Base-by-base conservation (phyloP, 129 eudicot species). In the Silybum marianum region DNA sequence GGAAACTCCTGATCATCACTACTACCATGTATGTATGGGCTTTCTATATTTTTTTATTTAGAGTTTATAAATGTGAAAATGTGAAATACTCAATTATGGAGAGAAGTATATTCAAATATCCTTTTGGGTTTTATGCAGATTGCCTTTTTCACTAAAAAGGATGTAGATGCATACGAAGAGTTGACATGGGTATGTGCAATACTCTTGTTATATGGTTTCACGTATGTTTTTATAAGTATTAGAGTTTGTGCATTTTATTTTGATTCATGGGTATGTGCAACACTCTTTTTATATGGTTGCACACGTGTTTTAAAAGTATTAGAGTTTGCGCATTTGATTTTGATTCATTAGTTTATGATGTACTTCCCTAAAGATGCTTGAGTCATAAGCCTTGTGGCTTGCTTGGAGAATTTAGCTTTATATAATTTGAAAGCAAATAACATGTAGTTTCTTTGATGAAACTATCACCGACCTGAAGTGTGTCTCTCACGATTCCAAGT, bases 1-100 rank as follows among this genome's bases (percentile, higher is more conserved):
- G 71, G 98, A 93, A 87, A 88, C 88, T 1, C 93, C 92, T 36
- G 94, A 93, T 88, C 97, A 85, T 63, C 93, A 91, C 78, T 93
- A 88, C 85, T 93, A 93, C 84, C 98, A 93, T 87, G 98, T 91
- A 93, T 19, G 97, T 46, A 74, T 67, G 30, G 16, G 40, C 36
- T 44, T 69, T 42, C 68, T 28, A 7, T 42, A 51, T 72, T 70
- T 72, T 70, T 14, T 76, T 22, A 69, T 70, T 18, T 51, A 7
- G 24, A 81, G 18, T 38, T 69, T 58, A 26, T 38, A 67, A 26
- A 12, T 7, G 19, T 60, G 46, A 26, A 48, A 32, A 14, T 44
- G 18, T 69, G 62, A 21, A 60, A 42, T 51, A n/a, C 65, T 54
- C 21, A 39, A 18, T 48, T 71, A 18, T 21, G 21, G 51, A 77